Percentiles rank a stretch among this genome's conserved stretches.
phyloP scores from a whole-genome alignment of 768 basidiomycete species.

The Boletus eberwhitei region DNA sequence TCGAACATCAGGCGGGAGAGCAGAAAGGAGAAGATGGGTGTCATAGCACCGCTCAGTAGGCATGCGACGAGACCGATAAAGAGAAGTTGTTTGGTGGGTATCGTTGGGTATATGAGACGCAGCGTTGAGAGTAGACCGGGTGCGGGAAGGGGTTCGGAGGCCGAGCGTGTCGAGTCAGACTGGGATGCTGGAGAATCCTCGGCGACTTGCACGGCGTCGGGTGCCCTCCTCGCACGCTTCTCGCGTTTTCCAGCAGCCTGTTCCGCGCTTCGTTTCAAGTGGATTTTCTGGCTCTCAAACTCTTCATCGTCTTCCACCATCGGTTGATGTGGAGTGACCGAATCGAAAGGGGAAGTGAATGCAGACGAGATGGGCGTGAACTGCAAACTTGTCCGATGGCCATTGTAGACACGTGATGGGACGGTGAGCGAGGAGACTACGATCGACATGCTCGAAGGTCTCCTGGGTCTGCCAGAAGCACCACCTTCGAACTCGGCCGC shows the following conservation, averaged over 20 bases:
- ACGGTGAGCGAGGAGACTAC: slow-evolving; percentile 30
- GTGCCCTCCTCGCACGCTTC: slow-evolving; percentile 19
- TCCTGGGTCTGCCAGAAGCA: slow-evolving; percentile 14
- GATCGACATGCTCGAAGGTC: slow-evolving; percentile 37
- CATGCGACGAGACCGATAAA: slow-evolving; percentile 68
- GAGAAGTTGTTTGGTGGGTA: slow-evolving; percentile 73
- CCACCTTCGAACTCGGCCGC: slow-evolving; percentile 21
- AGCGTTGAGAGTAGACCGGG: slow-evolving; percentile 39
- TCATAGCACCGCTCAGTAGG: slow-evolving; percentile 75
- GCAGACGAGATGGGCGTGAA: slow-evolving; percentile 57
- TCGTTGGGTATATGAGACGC: slow-evolving; percentile 57
- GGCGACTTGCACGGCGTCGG: background rate
- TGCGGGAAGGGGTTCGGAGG: background rate
- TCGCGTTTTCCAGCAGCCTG: slow-evolving; percentile 38
- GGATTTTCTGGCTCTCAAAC: slow-evolving; percentile 46
- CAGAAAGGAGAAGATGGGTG: slow-evolving; percentile 89
- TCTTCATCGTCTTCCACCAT: slow-evolving; percentile 37
- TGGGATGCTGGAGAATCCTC: slow-evolving; percentile 6
- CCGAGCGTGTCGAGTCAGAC: background rate
- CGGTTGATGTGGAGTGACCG: background rate
- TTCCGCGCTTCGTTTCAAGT: slow-evolving; percentile 37
- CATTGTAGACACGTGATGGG: slow-evolving; percentile 30
- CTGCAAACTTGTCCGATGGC: slow-evolving; percentile 51
- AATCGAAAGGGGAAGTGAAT: slow-evolving; percentile 26
- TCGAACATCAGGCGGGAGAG: slow-evolving; percentile 78